Evolutionary conservation across 495 filamentous ascomycete genomes (phyloP), one percentile per base, ranked within the genome.

Genomic region (Trichoderma orchidacearum): DNA sequence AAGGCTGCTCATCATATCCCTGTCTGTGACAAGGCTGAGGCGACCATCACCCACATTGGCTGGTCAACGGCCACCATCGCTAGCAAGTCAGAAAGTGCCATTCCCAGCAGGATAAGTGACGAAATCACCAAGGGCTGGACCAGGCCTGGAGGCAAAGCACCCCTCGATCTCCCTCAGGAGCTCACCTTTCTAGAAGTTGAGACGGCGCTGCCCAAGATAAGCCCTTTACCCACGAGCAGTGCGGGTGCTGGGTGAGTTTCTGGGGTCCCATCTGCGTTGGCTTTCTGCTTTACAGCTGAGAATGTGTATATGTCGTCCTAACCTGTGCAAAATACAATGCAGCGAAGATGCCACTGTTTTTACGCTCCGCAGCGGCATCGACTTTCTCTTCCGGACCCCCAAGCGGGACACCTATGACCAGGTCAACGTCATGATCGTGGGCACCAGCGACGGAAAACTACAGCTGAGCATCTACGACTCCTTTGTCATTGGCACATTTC

Each of bases 401-500:
- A 69, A 75, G 38, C 76, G 78, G 48, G 79, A 78, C 45, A 82
- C 84, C 30, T 79, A 81, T 58, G 79, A 91, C 57, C 75, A 79
- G 3, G 85, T 96, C 9, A 87, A 96, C 70, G 83, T 94, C 13
- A 80, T 98, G 57, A 70, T 95, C 3, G 78, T 87, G 2, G 89
- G 85, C 3, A 86, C 84, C n/a, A 75, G 80, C 56, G 82, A 90
- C 63, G 89, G 90, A 29, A 80, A 73, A n/a, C 76, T 95, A 30
- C 84, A 91, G 60, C 70, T 95, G 29, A 86, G 85, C 56, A 89
- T 96, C 54, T 96, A 94, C 67, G 88, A 96, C 63, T 92, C 86
- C 15, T 91, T 96, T 61, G 76, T 87, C 55, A 86, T 95, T 56
- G 90, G 93, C 1, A 81, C 75, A 18, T 80, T 89, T 53, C 66